Evolutionary conservation across 2,329 filamentous ascomycete species (phyloP).

Genomic region (Aspergillus sp.): DNA sequence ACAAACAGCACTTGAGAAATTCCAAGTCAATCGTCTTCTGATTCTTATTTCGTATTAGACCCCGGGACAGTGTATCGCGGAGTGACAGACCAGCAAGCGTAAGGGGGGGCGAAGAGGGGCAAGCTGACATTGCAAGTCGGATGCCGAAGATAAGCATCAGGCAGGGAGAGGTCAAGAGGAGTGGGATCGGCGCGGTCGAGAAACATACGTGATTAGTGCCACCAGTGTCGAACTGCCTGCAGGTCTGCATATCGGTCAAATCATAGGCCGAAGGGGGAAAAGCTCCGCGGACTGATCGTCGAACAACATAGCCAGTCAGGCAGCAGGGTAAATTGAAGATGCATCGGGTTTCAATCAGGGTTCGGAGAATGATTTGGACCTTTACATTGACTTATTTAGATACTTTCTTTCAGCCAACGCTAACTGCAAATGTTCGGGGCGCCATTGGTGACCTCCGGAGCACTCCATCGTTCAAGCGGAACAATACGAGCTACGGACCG

Average conservation of each 20-base stretch:
- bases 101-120: background rate
- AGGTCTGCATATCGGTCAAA: background rate
- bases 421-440: background rate
- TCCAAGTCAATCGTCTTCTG: conserved; percentile 15
- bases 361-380: background rate
- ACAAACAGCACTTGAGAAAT: conserved; percentile 38
- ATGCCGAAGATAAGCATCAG: background rate
- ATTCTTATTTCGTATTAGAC: background rate
- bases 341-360: background rate
- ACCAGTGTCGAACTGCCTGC: background rate
- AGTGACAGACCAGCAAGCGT: background rate
- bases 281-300: background rate
- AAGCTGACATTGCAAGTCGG: background rate
- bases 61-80: background rate
- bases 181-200: background rate
- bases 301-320: background rate
- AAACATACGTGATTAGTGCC: background rate
- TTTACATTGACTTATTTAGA: background rate
- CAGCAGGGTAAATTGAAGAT: background rate
- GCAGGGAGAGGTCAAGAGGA: background rate
- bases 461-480: background rate
- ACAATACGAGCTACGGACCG: background rate
- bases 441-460: background rate
- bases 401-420: background rate
- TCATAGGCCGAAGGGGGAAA: background rate